phyloP scores from a whole-genome alignment of 75 land plant species.

The Sequoia sempervirens region DNA sequence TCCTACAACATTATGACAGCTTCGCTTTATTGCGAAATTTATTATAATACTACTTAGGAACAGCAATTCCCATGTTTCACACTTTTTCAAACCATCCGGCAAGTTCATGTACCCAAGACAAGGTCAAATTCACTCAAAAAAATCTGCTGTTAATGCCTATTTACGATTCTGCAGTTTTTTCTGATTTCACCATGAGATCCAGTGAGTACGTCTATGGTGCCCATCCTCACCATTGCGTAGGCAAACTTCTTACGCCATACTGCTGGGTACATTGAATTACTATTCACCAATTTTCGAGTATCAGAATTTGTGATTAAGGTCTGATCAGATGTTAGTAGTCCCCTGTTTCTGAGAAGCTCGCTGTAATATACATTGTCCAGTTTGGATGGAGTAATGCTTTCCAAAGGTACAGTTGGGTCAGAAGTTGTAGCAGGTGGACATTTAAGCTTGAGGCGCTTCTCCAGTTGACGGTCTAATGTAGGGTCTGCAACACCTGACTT shows the following conservation, averaged over 20 bases:
- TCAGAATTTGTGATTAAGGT: background rate
- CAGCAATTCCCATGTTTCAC: no score
- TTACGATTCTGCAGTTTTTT: constrained; percentile 6
- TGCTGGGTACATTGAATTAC: background rate
- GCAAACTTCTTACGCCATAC: constrained; percentile 5
- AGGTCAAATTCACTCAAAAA: no score
- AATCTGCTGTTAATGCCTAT: no score
- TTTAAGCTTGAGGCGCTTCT: background rate
- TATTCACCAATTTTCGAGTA: background rate
- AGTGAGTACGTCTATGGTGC: constrained; percentile 7
- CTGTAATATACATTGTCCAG: constrained; percentile 22
- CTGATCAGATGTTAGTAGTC: constrained; percentile 18
- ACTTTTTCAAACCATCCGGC: no score
- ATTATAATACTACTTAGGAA: no score
- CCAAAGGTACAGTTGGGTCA: constrained; percentile 2
- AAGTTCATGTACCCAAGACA: no score
- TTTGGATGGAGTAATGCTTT: constrained; percentile 9
- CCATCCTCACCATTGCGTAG: constrained; percentile 22
- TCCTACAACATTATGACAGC: no score
- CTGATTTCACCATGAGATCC: constrained; percentile 17
- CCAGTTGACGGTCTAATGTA: constrained; percentile 16
- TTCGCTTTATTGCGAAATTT: no score
- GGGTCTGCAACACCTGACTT: constrained; percentile 14
- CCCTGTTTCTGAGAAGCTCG: constrained; percentile 14
- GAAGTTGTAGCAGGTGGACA: background rate